These are phyloP conservation scores for Hypoxylon sp. DNA, from an alignment of 2,329 filamentous ascomycete genomes.

Conservation along the genomic window DNA sequence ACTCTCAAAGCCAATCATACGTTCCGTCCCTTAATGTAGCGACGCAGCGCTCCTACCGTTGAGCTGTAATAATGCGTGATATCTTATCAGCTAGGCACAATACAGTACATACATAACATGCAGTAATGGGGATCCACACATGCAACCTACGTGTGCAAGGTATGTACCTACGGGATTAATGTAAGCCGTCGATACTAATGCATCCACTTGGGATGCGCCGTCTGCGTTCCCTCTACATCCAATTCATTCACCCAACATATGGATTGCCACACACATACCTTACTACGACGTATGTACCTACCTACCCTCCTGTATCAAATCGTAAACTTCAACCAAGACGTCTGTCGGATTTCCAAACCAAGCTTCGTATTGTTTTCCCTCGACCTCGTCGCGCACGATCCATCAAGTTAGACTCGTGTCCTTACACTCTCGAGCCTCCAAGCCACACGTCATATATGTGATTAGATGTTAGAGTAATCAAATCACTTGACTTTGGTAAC, in stretches of 20 bases:
- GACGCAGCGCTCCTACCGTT: slow-evolving; percentile 20
- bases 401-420: slow-evolving; percentile 1
- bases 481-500: slow-evolving; percentile 27
- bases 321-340: slow-evolving; percentile 8
- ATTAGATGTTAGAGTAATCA: slow-evolving; percentile 36
- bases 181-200: slow-evolving; percentile 16
- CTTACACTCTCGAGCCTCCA: slow-evolving; percentile 14
- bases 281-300: slow-evolving; percentile 30
- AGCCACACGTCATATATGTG: slow-evolving; percentile 36
- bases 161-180: slow-evolving; percentile 10
- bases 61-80: slow-evolving; percentile 23
- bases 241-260: slow-evolving; percentile 20
- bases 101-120: slow-evolving; percentile 10
- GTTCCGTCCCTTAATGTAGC: slow-evolving; percentile 1
- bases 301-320: slow-evolving; percentile 22
- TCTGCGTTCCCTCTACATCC: slow-evolving; percentile 21
- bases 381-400: slow-evolving; percentile 22
- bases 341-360: slow-evolving; percentile 19
- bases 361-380: slow-evolving; percentile 30
- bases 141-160: slow-evolving; percentile 16
- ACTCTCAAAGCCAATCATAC: slow-evolving; percentile 27
- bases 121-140: slow-evolving; percentile 10
- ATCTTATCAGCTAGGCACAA: slow-evolving; percentile 33
- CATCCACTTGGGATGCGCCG: slow-evolving; percentile 15
- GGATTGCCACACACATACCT: slow-evolving; percentile 29